Evolutionary conservation across 768 basidiomycete genomes (phyloP), one percentile per base, ranked within the genome.

Genomic region (Auriscalpium vulgare): DNA sequence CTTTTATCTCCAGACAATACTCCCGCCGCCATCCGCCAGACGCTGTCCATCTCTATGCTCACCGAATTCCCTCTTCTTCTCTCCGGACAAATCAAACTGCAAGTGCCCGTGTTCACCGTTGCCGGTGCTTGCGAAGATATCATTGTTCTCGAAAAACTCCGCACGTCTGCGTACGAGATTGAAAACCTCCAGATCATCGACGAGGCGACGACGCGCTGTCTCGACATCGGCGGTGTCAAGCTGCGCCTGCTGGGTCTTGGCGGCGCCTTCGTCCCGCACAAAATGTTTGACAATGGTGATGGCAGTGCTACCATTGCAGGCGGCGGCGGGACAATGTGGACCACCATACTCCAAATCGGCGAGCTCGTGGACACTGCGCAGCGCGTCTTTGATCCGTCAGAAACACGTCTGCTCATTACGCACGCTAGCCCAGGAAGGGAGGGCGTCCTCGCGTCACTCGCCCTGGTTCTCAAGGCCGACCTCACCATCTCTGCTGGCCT

Each of bases 61-160:
- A 94, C 92, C 49, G 95, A 98, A 69, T 97, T 98, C 67, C 94
- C 95, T 5, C 81, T 90, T 23, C 82, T 99, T 4, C 83, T 95
- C 55, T 83, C 87, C 4, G 93, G 93, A 47, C 87, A 93, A 60
- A 81, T 99, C 74, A 91, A 89, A 67, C 84, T 99, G 54, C 80
- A 86, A 53, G 82, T 97, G 9, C 97, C 97, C 46, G 92, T 98
- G 11, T 99, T 87, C 74, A 93, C 95, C 53, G 91, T 97, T 38
- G 95, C 91, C 84, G 97, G 97, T 29, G 91, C 95, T 21, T 97
- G 95, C 66, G 97, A 99, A 72, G 97, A 99, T 67, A 92, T 99
- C 40, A 64, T 82, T 51, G 80, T 99, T 45, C 76, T 98, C 60
- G 97, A 98, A 76, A 95, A 92, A 70, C 88, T 98, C 73, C 85